phyloP scores from a whole-genome alignment of 1,284 basidiomycete genomes.

The Melampsora abietis-canadensis region DNA sequence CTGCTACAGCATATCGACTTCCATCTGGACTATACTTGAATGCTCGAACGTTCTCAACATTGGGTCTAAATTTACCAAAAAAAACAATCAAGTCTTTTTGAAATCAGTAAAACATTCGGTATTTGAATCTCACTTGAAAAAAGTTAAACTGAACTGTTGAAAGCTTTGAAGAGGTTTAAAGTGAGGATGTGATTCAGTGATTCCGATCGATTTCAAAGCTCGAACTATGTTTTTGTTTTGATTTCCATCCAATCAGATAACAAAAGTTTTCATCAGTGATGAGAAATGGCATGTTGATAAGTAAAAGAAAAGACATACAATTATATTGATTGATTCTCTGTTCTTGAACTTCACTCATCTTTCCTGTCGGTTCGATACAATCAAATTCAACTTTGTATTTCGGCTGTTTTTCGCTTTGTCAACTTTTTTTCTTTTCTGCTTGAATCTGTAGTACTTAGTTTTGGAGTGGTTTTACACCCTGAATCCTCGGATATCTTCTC shows the following conservation, averaged over 20 bases:
- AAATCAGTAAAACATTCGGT: neutral
- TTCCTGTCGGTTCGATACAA: no score
- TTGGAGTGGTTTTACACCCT: no score
- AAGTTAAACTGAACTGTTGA: neutral
- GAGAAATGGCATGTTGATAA: neutral
- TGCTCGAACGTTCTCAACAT: slow-evolving; percentile 68
- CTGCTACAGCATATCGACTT: slow-evolving; percentile 76
- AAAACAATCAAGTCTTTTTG: neutral
- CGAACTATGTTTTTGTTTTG: slow-evolving; percentile 8
- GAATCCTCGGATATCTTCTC: no score
- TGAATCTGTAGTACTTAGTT: no score
- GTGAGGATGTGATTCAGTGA: slow-evolving; percentile 21
- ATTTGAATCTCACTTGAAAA: no score
- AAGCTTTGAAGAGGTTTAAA: slow-evolving; percentile 17
- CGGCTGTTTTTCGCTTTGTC: no score
- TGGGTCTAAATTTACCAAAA: slow-evolving; percentile 50
- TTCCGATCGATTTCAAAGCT: slow-evolving; percentile 16
- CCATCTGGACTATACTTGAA: slow-evolving; percentile 85
- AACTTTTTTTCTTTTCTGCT: no score
- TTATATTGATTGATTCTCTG: slow-evolving; percentile 19
- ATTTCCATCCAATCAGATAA: neutral
- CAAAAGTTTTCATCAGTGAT: neutral
- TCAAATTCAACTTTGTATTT: no score
- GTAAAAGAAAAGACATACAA: slow-evolving; percentile 2
- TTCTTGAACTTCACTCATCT: no score